Percentiles rank a stretch among this genome's conserved stretches.
These are phyloP conservation scores for Pleomassaria siparia DNA, from an alignment of 2,329 filamentous ascomycete species.

Conservation along the genomic window DNA sequence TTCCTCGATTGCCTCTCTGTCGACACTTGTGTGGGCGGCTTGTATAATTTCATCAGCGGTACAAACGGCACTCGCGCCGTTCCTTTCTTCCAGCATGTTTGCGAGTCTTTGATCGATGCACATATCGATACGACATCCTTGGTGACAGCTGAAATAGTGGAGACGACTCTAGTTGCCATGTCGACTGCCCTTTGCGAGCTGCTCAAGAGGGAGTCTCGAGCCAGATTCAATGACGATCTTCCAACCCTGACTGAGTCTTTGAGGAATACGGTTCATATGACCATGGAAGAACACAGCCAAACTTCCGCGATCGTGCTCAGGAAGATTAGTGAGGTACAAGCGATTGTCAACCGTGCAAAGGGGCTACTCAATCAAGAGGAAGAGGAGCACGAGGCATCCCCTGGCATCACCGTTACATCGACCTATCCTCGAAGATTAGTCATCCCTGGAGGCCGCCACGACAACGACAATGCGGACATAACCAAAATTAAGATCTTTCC, in stretches of 20 bases:
- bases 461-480: slow-evolving; percentile 40
- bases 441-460: slow-evolving; percentile 23
- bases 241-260: slow-evolving; percentile 1
- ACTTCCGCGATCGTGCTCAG: slow-evolving; percentile 1
- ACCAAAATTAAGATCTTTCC: slow-evolving; percentile 34
- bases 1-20: slow-evolving; percentile 39
- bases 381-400: slow-evolving; percentile 3
- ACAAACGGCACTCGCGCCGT: slow-evolving; percentile 32
- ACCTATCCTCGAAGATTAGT: slow-evolving; percentile 27
- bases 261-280: slow-evolving; percentile 6
- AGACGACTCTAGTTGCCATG: slow-evolving; percentile 13
- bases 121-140: neutral
- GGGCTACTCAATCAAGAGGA: slow-evolving; percentile 15
- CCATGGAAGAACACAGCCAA: slow-evolving; percentile 1
- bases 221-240: slow-evolving; percentile 24
- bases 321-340: slow-evolving; percentile 14
- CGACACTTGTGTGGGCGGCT: slow-evolving; percentile 35
- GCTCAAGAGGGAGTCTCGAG: slow-evolving; percentile 19
- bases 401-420: slow-evolving; percentile 9
- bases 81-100: slow-evolving; percentile 32
- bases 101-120: slow-evolving; percentile 11
- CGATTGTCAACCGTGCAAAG: slow-evolving; percentile 18
- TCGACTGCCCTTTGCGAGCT: slow-evolving; percentile 20
- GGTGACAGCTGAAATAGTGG: neutral
- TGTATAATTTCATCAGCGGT: slow-evolving; percentile 42